phyloP scores from a whole-genome alignment of 208 protist species.

The Acanthamoeba lenticulata region DNA sequence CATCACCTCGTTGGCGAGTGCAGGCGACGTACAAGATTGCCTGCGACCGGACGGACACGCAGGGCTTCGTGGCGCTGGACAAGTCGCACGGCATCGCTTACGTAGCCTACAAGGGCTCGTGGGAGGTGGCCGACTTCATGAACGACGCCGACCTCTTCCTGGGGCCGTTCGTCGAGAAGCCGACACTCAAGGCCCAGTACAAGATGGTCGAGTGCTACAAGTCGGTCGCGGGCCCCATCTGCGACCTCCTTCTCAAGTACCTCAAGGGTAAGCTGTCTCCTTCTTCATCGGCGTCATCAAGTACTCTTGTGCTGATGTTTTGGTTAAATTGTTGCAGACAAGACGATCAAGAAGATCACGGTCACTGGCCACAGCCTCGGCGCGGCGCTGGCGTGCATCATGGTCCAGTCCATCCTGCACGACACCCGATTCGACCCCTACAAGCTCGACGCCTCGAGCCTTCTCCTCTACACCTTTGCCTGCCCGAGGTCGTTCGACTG shows the following conservation, averaged over 20 bases:
- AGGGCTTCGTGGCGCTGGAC: not conserved
- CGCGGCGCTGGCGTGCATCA: not conserved
- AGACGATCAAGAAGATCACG: not conserved
- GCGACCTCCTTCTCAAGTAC: not conserved
- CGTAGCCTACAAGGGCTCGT: not conserved
- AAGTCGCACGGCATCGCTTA: not conserved
- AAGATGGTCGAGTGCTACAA: conserved; percentile 16
- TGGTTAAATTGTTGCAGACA: not conserved
- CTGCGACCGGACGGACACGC: not conserved
- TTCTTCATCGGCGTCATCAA: no score
- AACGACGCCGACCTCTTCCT: conserved; percentile 24
- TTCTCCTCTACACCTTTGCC: not conserved
- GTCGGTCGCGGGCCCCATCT: not conserved
- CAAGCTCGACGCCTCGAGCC: not conserved
- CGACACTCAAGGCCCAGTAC: not conserved
- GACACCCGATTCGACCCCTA: not conserved
- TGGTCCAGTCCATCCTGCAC: not conserved
- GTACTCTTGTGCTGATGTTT: no score
- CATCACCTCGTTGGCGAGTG: no score
- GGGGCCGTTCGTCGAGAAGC: not conserved
- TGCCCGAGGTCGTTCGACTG: not conserved
- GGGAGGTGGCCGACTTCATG: conserved; percentile 29
- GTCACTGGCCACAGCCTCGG: conserved; percentile 8
- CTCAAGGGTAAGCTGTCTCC: not conserved
- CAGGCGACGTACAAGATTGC: not conserved